Conservation (phyloP, 1,139 yeast species). For the Lodderomyces theae region DNA sequence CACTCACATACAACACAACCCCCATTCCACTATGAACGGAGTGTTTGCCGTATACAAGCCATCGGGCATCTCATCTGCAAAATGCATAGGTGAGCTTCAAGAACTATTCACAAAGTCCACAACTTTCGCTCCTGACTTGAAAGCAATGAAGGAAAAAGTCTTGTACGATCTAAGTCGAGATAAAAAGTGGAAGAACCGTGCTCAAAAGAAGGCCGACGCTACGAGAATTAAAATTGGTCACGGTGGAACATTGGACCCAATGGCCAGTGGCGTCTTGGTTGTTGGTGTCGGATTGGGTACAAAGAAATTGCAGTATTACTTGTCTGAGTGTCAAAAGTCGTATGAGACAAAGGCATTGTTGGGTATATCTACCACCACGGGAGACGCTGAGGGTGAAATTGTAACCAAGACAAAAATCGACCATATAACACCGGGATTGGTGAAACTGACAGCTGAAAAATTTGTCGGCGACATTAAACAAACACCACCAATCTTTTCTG, state of each 20-base stretch:
- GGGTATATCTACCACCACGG: slow-evolving; percentile 91
- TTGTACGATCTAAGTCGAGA: slow-evolving; percentile 39
- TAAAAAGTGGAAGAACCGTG: slow-evolving; percentile 44
- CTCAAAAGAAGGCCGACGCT: slow-evolving; percentile 46
- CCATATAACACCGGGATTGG: slow-evolving; percentile 56
- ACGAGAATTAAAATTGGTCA: slow-evolving; percentile 85
- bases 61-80: slow-evolving; percentile 76
- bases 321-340: slow-evolving; percentile 69
- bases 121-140: slow-evolving; percentile 56
- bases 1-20: too few relatives aligned
- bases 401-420: slow-evolving; percentile 54
- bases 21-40: slow-evolving; percentile 60
- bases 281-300: slow-evolving; percentile 92
- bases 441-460: slow-evolving; percentile 51
- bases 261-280: slow-evolving; percentile 90
- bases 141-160: slow-evolving; percentile 32
- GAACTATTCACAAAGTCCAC: slow-evolving; percentile 57
- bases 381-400: slow-evolving; percentile 87
- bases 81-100: slow-evolving; percentile 66
- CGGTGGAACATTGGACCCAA: slow-evolving; percentile 95
- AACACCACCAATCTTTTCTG: slow-evolving; percentile 94
- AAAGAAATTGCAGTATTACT: slow-evolving; percentile 67
- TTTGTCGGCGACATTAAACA: slow-evolving; percentile 80
- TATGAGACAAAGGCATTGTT: slow-evolving; percentile 83
- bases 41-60: slow-evolving; percentile 94